Base-by-base conservation (phyloP, 306 rosid genomes). In the Begonia loranthoides region DNA sequence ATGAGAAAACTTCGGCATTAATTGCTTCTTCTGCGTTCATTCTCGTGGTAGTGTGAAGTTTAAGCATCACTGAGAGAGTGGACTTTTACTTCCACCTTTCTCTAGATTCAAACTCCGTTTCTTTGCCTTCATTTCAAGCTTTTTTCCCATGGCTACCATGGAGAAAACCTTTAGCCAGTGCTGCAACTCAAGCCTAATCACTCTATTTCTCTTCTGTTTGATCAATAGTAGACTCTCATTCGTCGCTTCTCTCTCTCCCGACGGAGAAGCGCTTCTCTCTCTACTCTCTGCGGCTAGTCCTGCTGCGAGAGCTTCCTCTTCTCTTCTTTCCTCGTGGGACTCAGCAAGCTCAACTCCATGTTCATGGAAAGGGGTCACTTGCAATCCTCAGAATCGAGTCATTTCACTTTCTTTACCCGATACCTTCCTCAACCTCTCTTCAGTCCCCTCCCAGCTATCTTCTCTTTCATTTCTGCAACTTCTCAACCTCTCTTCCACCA, bases 401-500 rank as follows among this genome's bases (percentile, higher is more conserved):
- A 90, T 83, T 57, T 90, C 96, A 1, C 73, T 90, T 16, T 80
- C 86, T 63, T 74, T 90, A 6, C 95, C 99, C 9, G 79, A 90
- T 47, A 66, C 73, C 49, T 90, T 83, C 52, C 87, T 90, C 44
- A 90, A 90, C 52, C 73, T 90, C 33, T 78, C 99, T 10, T 74
- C 68, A 61, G 41, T 90, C 10, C 94, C 99, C 33, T 59, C 82
- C 17, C 80, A 65, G 63, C 82, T 90, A 8, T 83, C 94, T 4
- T 80, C 93, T 58, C 76, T 90, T 43, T 78, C 99, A 50, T 80
- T 66, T 74, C 66, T 90, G 12, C 99, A 80, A 57, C 95, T 90
- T 61, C 96, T 90, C 39, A 90, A 90, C 53, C 99, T 90, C 54
- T 90, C 99, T 22, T 78, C 99, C 70, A 73, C 99, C 41, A 90